Evolutionary conservation across 2,329 filamentous ascomycete species (phyloP).

Genomic region (Lachnellula occidentalis): DNA sequence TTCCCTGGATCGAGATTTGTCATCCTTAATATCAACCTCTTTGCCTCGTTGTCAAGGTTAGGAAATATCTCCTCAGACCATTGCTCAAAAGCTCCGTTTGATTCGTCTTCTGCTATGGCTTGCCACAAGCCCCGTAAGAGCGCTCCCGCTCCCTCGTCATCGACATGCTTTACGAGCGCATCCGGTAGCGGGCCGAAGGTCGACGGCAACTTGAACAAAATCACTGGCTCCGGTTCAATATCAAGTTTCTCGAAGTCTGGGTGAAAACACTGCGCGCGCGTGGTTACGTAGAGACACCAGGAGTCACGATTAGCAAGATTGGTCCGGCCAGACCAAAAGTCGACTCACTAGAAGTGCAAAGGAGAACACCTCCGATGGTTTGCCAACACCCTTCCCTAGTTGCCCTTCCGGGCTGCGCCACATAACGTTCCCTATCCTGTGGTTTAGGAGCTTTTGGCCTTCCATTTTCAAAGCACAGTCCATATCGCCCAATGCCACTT

Average conservation of each 20-base stretch:
- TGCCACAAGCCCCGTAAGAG: slow-evolving; percentile 17
- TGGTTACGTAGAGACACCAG: slow-evolving; percentile 26
- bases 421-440: slow-evolving; percentile 16
- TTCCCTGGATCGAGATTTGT: slow-evolving; percentile 29
- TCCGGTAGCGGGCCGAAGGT: slow-evolving; percentile 28
- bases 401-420: slow-evolving; percentile 15
- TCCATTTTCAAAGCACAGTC: slow-evolving; percentile 12
- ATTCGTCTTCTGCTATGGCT: slow-evolving; percentile 22
- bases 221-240: slow-evolving; percentile 26
- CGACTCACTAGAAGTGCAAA: slow-evolving; percentile 15
- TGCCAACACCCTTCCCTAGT: slow-evolving; percentile 12
- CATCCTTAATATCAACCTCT: slow-evolving; percentile 30
- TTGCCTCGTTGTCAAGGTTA: slow-evolving; percentile 27
- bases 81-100: slow-evolving; percentile 20
- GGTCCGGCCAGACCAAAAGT: neutral
- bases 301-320: slow-evolving; percentile 3
- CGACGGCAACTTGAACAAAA: slow-evolving; percentile 28
- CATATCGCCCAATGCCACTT: slow-evolving; percentile 8
- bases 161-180: slow-evolving; percentile 27
- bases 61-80: slow-evolving; percentile 28
- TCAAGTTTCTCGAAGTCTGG: slow-evolving; percentile 24
- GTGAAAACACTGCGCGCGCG: slow-evolving; percentile 23
- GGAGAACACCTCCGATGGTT: slow-evolving; percentile 17
- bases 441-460: slow-evolving; percentile 1
- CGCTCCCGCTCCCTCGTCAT: slow-evolving; percentile 23